phyloP scores from a whole-genome alignment of 2,329 filamentous ascomycete species.

The Coleophoma eucalyptorum region DNA sequence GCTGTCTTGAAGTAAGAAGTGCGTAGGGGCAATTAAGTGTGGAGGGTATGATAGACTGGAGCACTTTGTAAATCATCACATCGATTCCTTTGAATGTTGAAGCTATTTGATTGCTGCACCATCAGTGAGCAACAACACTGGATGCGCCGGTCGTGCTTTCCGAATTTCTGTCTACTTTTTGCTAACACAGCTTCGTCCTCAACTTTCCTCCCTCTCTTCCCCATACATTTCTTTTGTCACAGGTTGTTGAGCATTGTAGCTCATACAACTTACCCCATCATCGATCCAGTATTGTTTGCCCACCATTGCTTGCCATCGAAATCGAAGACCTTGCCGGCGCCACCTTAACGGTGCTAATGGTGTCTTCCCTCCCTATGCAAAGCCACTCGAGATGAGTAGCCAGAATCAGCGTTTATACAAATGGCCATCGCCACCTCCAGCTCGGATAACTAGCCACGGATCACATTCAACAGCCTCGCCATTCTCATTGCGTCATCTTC shows the following conservation, averaged over 20 bases:
- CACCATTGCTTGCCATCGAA: background rate
- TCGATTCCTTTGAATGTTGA: background rate
- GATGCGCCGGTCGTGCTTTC: slow-evolving; percentile 6
- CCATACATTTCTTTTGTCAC: background rate
- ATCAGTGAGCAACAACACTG: background rate
- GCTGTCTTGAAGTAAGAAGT: slow-evolving; percentile 69
- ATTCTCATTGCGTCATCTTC: background rate
- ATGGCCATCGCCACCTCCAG: background rate
- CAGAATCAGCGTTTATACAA: background rate
- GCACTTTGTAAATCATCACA: slow-evolving; percentile 26
- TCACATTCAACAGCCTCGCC: slow-evolving; percentile 1
- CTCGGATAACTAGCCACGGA: background rate
- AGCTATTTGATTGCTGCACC: background rate
- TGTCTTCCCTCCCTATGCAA: background rate
- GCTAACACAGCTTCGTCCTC: too few species aligned
- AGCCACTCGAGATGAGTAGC: background rate
- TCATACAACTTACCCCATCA: background rate
- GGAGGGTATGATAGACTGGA: slow-evolving; percentile 20
- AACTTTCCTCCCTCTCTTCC: background rate
- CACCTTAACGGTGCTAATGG: background rate
- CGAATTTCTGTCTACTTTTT: background rate
- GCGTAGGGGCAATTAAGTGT: slow-evolving; percentile 6
- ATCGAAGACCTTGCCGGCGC: background rate
- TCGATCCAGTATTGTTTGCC: background rate
- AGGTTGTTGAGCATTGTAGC: background rate